These are phyloP conservation scores for Omphalea diandra DNA, from an alignment of 441 rosid genomes.

Conservation along the genomic window DNA sequence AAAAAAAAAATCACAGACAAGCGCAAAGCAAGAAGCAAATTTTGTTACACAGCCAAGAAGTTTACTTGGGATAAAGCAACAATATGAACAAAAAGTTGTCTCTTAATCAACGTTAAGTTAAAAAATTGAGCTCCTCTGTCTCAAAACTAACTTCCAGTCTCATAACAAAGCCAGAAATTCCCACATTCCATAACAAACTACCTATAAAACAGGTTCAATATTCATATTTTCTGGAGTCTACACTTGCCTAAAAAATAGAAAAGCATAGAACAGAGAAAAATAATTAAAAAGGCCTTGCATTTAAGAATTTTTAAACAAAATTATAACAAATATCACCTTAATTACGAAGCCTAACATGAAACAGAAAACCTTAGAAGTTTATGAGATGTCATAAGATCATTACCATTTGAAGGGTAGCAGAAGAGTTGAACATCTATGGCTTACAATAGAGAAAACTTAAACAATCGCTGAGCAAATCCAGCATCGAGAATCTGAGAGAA, in stretches of 20 bases:
- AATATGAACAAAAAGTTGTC: neutral
- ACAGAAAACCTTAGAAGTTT: neutral
- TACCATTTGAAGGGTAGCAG: neutral
- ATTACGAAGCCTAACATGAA: neutral
- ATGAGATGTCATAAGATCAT: no score
- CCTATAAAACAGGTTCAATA: neutral
- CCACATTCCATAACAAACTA: neutral
- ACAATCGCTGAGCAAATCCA: slow-evolving; percentile 50
- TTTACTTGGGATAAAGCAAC: neutral
- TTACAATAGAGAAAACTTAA: slow-evolving; percentile 28
- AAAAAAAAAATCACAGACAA: neutral
- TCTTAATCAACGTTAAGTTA: neutral
- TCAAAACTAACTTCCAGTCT: no score
- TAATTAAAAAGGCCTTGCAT: neutral
- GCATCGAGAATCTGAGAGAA: slow-evolving; percentile 55
- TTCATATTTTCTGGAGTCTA: neutral
- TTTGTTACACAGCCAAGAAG: neutral
- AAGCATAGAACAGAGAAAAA: no score
- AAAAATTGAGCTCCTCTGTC: no score
- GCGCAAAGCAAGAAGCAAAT: neutral
- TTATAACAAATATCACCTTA: neutral
- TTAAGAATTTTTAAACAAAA: neutral
- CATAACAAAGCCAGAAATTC: neutral
- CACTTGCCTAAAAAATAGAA: no score
- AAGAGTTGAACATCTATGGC: neutral